Evolutionary conservation across 768 basidiomycete species (phyloP).

Genomic region (Boletellus sp.): DNA sequence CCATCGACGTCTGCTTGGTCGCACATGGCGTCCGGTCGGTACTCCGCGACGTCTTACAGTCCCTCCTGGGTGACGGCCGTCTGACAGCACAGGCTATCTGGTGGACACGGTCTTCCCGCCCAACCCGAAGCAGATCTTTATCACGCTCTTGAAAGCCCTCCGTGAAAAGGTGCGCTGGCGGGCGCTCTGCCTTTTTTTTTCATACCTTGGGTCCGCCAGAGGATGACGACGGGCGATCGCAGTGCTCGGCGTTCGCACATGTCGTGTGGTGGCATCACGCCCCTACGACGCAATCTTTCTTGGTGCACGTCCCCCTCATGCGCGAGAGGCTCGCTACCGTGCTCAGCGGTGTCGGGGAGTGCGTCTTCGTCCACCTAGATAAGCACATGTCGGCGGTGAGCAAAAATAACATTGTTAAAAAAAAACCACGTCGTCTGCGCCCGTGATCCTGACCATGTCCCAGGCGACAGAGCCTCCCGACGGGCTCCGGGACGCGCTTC

Average conservation of each 20-base stretch:
- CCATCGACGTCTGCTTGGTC: slow-evolving; percentile 41
- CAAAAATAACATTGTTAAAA: not conserved
- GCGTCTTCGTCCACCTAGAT: slow-evolving; percentile 21
- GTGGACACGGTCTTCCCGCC: slow-evolving; percentile 43
- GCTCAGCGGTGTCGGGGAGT: not conserved
- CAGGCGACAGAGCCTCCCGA: slow-evolving; percentile 13
- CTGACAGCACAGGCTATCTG: slow-evolving; percentile 40
- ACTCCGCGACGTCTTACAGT: not conserved
- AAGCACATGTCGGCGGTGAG: slow-evolving; percentile 21
- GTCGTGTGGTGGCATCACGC: slow-evolving; percentile 47
- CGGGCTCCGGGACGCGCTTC: slow-evolving; percentile 14
- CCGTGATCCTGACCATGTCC: not conserved
- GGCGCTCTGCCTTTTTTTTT: slow-evolving; percentile 11
- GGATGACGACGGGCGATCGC: not conserved
- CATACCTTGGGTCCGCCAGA: not conserved
- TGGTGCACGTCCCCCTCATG: slow-evolving; percentile 41
- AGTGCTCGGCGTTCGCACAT: slow-evolving; percentile 34
- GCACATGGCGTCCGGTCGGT: slow-evolving; percentile 42
- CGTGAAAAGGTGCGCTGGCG: slow-evolving; percentile 33
- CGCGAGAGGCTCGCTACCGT: slow-evolving; percentile 5
- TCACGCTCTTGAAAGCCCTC: slow-evolving; percentile 36
- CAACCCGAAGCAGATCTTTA: slow-evolving; percentile 33
- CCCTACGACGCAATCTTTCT: slow-evolving; percentile 49
- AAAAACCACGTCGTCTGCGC: not conserved
- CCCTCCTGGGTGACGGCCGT: not conserved